phyloP scores from a whole-genome alignment of 306 rosid genomes.

The Sindora glabra region DNA sequence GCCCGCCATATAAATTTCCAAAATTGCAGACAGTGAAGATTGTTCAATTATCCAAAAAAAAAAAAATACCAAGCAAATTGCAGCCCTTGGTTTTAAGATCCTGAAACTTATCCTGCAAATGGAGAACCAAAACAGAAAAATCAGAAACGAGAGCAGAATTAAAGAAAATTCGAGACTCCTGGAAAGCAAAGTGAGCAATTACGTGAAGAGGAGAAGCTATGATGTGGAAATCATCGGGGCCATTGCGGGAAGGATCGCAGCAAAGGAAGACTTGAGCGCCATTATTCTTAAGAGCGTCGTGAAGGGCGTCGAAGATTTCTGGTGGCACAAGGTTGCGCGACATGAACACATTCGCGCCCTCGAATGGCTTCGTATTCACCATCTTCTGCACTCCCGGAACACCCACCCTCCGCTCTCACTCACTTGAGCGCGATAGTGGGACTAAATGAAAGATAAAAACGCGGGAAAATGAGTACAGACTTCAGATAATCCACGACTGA shows the following conservation, averaged over 20 bases:
- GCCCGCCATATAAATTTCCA: neutral
- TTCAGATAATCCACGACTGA: too few relatives aligned
- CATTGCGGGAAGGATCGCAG: constrained; percentile 76
- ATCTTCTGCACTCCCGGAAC: constrained; percentile 21
- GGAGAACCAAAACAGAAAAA: neutral
- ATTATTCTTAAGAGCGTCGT: constrained; percentile 74
- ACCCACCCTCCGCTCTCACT: neutral
- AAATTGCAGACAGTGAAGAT: neutral
- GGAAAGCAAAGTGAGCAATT: neutral
- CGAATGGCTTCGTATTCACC: constrained; percentile 61
- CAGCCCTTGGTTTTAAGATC: constrained; percentile 78
- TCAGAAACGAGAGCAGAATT: neutral
- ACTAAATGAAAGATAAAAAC: neutral
- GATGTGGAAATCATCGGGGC: constrained; percentile 66
- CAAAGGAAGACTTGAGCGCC: constrained; percentile 78
- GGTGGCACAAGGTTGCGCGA: constrained; percentile 90
- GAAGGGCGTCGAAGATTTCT: constrained; percentile 74
- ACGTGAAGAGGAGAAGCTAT: constrained; percentile 77
- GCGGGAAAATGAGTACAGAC: constrained; percentile 14
- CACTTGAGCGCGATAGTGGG: neutral
- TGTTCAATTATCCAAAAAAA: too few relatives aligned
- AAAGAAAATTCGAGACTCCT: neutral
- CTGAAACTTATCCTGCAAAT: constrained; percentile 66
- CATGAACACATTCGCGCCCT: constrained; percentile 71
- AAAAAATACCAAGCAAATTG: constrained; percentile 54